These are phyloP conservation scores for Heimioporus punctisporus DNA, from an alignment of 1,284 basidiomycete species.

Conservation along the genomic window DNA sequence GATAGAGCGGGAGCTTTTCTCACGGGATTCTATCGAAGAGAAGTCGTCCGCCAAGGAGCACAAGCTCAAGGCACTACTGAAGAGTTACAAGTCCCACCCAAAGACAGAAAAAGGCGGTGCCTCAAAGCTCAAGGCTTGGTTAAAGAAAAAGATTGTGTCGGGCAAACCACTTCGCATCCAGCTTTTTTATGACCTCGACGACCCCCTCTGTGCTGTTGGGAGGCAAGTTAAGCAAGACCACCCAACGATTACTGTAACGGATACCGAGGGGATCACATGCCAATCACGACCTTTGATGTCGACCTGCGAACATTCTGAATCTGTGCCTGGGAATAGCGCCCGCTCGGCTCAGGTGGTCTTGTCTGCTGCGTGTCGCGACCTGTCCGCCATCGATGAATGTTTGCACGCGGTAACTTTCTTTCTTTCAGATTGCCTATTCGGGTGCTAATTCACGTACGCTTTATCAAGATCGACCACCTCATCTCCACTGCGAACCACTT, in stretches of 20 bases:
- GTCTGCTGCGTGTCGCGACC: conserved; percentile 52
- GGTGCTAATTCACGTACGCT: conserved; percentile 11
- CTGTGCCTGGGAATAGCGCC: conserved; percentile 26
- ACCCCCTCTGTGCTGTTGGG: conserved; percentile 40
- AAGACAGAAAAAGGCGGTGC: conserved; percentile 39
- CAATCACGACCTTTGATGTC: conserved; percentile 10
- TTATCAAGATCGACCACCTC: conserved; percentile 51
- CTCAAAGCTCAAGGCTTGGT: conserved; percentile 60
- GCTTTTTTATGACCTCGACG: conserved; percentile 38
- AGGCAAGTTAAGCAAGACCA: conserved; percentile 35
- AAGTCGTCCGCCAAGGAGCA: conserved; percentile 34
- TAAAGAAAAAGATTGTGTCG: conserved; percentile 54
- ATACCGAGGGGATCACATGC: conserved; percentile 22
- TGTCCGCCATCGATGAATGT: conserved; percentile 49
- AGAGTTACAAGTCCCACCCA: conserved; percentile 40
- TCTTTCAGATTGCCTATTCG: conserved; percentile 11
- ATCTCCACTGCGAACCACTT: conserved; percentile 52
- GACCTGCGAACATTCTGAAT: conserved; percentile 6
- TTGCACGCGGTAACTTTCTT: conserved; percentile 28
- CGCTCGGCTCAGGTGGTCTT: conserved; percentile 48
- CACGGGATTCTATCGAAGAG: conserved; percentile 33
- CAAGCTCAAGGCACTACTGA: conserved; percentile 37
- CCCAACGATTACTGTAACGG: conserved; percentile 27
- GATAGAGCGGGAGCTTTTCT: conserved; percentile 38
- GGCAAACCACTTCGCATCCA: conserved; percentile 38